These are phyloP conservation scores for Suhomyces emberorum DNA, from an alignment of 805 yeast genomes.

Conservation along the genomic window DNA sequence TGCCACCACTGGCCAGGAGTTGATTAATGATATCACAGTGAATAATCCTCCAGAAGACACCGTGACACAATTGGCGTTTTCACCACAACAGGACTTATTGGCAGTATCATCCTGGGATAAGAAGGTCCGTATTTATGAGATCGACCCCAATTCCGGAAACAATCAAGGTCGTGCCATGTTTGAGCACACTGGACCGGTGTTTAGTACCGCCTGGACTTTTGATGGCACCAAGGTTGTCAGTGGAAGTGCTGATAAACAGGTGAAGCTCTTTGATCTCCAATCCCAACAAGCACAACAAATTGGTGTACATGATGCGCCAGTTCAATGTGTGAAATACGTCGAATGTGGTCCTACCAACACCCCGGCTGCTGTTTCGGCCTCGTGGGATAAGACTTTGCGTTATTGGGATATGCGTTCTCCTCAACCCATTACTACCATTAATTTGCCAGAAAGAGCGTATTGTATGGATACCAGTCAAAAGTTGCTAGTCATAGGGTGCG, in stretches of 20 bases:
- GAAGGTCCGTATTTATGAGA: conserved; percentile 89
- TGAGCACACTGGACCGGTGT: conserved; percentile 87
- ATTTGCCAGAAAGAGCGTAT: conserved; percentile 87
- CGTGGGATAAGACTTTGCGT: conserved; percentile 93
- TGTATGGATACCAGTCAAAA: conserved; percentile 81
- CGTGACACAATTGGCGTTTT: conserved; percentile 76
- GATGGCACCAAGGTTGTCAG: conserved; percentile 88
- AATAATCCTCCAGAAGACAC: conserved; percentile 91
- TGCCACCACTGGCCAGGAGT: conserved; percentile 52
- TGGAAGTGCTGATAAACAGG: conserved; percentile 90
- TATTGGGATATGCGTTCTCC: conserved; percentile 94
- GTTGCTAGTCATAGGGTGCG: conserved; percentile 88
- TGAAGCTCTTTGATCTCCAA: conserved; percentile 75
- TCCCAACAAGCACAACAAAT: conserved; percentile 80
- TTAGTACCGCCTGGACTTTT: conserved; percentile 73
- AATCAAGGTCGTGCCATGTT: conserved; percentile 86
- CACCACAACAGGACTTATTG: conserved; percentile 79
- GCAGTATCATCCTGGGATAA: conserved; percentile 93
- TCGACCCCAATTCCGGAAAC: conserved; percentile 64
- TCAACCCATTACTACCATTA: conserved; percentile 75
- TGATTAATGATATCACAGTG: conserved; percentile 67
- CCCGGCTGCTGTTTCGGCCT: conserved; percentile 82
- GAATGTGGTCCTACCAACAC: conserved; percentile 82
- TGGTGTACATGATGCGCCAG: conserved; percentile 83
- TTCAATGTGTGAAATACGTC: conserved; percentile 69